phyloP scores from a whole-genome alignment of 2,329 filamentous ascomycete genomes.

The Neonectria faginata region DNA sequence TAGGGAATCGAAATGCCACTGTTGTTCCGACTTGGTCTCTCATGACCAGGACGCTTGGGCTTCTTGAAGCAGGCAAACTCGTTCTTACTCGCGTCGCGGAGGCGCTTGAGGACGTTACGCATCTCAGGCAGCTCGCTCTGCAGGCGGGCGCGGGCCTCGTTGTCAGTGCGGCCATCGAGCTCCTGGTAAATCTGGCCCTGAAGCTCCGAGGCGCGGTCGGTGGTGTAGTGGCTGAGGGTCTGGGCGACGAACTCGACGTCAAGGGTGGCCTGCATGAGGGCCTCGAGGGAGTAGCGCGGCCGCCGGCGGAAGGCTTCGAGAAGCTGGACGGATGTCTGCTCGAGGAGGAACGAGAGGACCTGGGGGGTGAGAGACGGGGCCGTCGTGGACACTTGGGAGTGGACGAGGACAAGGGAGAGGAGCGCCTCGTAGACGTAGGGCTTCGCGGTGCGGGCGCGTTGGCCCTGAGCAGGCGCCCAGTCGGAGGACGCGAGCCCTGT shows the following conservation, averaged over 20 bases:
- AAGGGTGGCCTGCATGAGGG: slow-evolving; percentile 95
- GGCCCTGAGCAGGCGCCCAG: slow-evolving; percentile 73
- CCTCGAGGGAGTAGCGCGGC: slow-evolving; percentile 77
- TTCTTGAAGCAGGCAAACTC: slow-evolving; percentile 90
- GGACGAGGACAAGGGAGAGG: slow-evolving; percentile 87
- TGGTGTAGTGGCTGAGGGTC: slow-evolving; percentile 90
- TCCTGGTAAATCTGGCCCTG: slow-evolving; percentile 94
- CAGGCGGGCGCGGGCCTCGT: slow-evolving; percentile 80
- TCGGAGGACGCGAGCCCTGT: slow-evolving; percentile 75
- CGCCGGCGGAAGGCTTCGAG: slow-evolving; percentile 81
- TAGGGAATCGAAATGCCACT: slow-evolving; percentile 45
- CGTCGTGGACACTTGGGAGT: slow-evolving; percentile 88
- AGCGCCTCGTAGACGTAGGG: slow-evolving; percentile 92
- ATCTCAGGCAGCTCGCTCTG: slow-evolving; percentile 92
- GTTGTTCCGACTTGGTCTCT: slow-evolving; percentile 47
- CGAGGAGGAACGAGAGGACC: slow-evolving; percentile 87
- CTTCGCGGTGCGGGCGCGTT: slow-evolving; percentile 78
- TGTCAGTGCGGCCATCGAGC: slow-evolving; percentile 88
- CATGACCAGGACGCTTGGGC: slow-evolving; percentile 59
- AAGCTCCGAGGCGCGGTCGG: slow-evolving; percentile 80
- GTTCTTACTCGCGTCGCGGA: slow-evolving; percentile 83
- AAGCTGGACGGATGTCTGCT: slow-evolving; percentile 83
- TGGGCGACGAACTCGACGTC: slow-evolving; percentile 98
- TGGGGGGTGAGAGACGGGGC: slow-evolving; percentile 80
- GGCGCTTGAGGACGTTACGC: slow-evolving; percentile 84